phyloP scores from a whole-genome alignment of 2,329 filamentous ascomycete species.

The Sphaerulina vaccinii region DNA sequence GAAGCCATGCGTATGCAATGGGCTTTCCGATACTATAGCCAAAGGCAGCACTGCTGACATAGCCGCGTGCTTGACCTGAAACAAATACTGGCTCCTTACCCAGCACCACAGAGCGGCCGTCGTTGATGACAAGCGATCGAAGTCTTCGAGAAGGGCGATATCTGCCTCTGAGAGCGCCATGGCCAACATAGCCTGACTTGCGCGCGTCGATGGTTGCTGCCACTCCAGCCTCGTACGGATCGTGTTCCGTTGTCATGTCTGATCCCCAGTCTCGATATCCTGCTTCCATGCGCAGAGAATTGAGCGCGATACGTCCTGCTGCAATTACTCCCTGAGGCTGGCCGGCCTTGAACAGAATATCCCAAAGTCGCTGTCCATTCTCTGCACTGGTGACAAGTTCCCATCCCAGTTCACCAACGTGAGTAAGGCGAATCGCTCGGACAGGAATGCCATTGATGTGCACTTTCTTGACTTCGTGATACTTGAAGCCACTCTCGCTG shows the following conservation, averaged over 20 bases:
- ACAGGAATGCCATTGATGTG: conserved; percentile 58
- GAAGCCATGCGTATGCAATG: conserved; percentile 60
- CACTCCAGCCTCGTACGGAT: conserved; percentile 60
- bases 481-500: conserved; percentile 47
- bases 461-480: conserved; percentile 51
- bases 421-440: conserved; percentile 56
- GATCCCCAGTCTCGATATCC: conserved; percentile 58
- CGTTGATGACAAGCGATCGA: conserved; percentile 56
- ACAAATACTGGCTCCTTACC: conserved; percentile 63
- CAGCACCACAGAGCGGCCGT: conserved; percentile 57
- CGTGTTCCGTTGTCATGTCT: conserved; percentile 62
- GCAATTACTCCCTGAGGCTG: conserved; percentile 57
- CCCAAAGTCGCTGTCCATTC: conserved; percentile 59
- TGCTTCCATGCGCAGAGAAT: conserved; percentile 59
- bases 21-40: conserved; percentile 60
- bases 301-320: conserved; percentile 59
- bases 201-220: conserved; percentile 49
- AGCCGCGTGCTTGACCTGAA: conserved; percentile 51
- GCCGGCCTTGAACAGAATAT: conserved; percentile 56
- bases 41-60: conserved; percentile 62
- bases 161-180: conserved; percentile 48
- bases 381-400: conserved; percentile 62
- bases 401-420: conserved; percentile 63
- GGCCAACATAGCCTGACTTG: conserved; percentile 55
- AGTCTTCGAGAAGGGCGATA: conserved; percentile 40